Base-by-base conservation (phyloP, 306 rosid species). In the Medicago lupulina region DNA sequence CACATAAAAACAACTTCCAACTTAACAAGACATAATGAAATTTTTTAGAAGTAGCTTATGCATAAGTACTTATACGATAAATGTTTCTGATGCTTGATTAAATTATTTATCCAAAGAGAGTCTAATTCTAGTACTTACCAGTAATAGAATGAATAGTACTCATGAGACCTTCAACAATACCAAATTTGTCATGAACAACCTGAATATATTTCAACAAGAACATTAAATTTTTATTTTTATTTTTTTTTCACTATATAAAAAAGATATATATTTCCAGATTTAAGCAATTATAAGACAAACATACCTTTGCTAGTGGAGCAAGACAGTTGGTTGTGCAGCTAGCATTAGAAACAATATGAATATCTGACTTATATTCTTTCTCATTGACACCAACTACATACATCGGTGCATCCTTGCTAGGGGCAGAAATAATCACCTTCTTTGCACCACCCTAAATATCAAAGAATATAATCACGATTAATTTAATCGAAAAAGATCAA, bases 311-410 rank as follows among this genome's bases (percentile, higher is more conserved):
- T 12, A 93, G 89, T 67, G 98, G 97, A 67, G 98, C 97, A 80
- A 93, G 95, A 67, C 98, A 93, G 61, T 93, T 93, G 84, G 96
- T 91, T 8, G 98, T 91, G 83, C 97, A 93, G 34, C 98, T 93
- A 67, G 96, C 97, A 80, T 93, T 93, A 65, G 96, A 93, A 64
- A 93, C 90, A 70, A 93, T 80, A 75, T 75, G 0, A 8, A 86
- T 82, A 16, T 93, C 89, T n/a, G 90, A 16, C 83, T 75, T 91
- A 84, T 91, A 93, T 31, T 93, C 97, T 12, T 91, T 88, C 85
- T 93, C 97, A 31, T 93, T 93, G 49, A 93, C 98, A 72, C 98
- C 97, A n/a, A 93, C 91, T 80, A 93, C 98, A 63, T 89, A 93
- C 97, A 91, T 91, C 10, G 98, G 98, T 2, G 98, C 98, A 79